Percentiles rank a stretch among this genome's conserved stretches.
These are phyloP conservation scores for Pichia scutulata DNA, from an alignment of 805 yeast species.

Conservation along the genomic window DNA sequence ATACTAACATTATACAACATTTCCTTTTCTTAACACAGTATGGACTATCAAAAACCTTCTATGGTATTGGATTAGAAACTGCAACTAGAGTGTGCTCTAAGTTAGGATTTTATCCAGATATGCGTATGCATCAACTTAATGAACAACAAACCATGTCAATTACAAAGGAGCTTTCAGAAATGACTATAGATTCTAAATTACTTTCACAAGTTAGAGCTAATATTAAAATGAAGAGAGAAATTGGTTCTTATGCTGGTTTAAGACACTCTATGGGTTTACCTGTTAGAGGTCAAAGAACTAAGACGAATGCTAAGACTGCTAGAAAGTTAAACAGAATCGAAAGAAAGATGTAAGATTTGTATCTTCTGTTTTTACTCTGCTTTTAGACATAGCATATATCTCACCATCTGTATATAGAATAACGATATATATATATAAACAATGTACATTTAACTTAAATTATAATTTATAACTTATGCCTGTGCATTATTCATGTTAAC, in stretches of 20 bases:
- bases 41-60: conserved; percentile 75
- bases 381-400: not conserved
- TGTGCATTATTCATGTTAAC: no score
- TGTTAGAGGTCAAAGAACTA: conserved; percentile 85
- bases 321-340: conserved; percentile 73
- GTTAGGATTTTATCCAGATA: conserved; percentile 83
- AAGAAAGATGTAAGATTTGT: conserved; percentile 30
- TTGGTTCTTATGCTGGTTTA: conserved; percentile 81
- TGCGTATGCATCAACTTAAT: conserved; percentile 88
- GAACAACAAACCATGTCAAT: conserved; percentile 83
- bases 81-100: conserved; percentile 77
- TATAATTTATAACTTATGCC: not conserved
- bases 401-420: not conserved
- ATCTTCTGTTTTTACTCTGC: not conserved
- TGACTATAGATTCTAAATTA: conserved; percentile 76
- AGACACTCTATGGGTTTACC: conserved; percentile 83
- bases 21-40: conserved; percentile 11
- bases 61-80: conserved; percentile 74
- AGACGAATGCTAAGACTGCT: conserved; percentile 87
- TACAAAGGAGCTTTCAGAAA: conserved; percentile 77
- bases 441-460: not conserved
- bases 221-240: conserved; percentile 68
- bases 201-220: conserved; percentile 68
- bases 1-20: not conserved
- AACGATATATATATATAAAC: not conserved